Evolutionary conservation across 176 grass and related monocot genomes (phyloP), one percentile per base, ranked within the genome.

Genomic region (Zoysia pacifica): DNA sequence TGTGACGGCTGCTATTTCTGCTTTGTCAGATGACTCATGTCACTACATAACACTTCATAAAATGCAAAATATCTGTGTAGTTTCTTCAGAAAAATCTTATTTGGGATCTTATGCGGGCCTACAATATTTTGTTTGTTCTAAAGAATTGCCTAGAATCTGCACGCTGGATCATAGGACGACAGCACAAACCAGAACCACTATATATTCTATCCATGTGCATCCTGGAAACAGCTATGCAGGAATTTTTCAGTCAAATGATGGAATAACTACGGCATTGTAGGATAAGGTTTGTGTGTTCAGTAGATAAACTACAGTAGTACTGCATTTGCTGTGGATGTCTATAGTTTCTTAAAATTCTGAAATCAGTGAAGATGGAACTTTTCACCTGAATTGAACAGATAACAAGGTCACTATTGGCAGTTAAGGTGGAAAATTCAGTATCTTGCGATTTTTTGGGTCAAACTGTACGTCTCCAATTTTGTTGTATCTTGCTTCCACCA

Each of bases 391-490:
- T 76, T 63, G 46, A 63, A 76, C 47, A 62, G 15, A 19, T n/a
- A 46, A n/a, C 13, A 45, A 81, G 9, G 53, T 52, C 6, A 44
- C 36, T 84, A 12, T 38, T 42, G 19, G 39, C 78, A 42, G 62
- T 19, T 49, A 54, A 67, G 67, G 53, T 84, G 45, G 9, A 51
- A 62, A 77, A 11, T 3, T 74, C 54, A 42, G n/a, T 68, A 39
- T 69, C 3, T 15, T 80, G 36, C 55, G 74, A 5, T 51, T 20
- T 76, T 59, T 83, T 11, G 76, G 28, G 46, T 85, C 5, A 9
- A 20, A 65, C 20, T 73, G 46, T 50, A 35, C 12, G 15, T 41
- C 45, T 44, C 39, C 46, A 0, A 50, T 59, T 44, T n/a, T 51
- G 13, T 39, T 64, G 0, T 19, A 13, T 35, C 35, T 42, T 50